Evolutionary conservation across 768 basidiomycete genomes (phyloP).

Genomic region (Rhizopogon vesiculosus): DNA sequence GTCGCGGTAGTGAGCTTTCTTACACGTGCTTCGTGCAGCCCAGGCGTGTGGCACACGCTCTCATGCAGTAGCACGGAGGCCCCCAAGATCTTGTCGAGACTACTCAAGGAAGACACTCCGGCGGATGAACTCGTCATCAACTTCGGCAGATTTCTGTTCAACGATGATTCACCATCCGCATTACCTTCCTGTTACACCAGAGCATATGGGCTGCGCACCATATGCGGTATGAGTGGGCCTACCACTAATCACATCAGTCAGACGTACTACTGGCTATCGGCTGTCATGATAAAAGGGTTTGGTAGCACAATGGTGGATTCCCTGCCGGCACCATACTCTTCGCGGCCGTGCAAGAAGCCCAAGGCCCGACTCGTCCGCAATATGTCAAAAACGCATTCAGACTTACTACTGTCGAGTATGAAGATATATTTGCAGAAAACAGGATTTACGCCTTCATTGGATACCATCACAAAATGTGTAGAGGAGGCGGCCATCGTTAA

Average conservation of each 20-base stretch:
- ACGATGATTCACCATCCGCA: conserved; percentile 8
- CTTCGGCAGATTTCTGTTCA: conserved; percentile 26
- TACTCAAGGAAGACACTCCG: not conserved
- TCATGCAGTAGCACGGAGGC: not conserved
- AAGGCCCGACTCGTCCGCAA: not conserved
- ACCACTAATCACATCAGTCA: not conserved
- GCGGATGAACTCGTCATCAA: conserved; percentile 8
- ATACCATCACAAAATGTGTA: not conserved
- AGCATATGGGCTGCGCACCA: not conserved
- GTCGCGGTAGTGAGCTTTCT: not conserved
- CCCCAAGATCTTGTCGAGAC: not conserved
- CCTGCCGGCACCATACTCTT: not conserved
- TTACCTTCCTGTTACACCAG: not conserved
- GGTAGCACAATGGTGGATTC: not conserved
- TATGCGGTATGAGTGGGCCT: not conserved
- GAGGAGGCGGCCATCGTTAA: conserved; percentile 4
- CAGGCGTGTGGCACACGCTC: not conserved
- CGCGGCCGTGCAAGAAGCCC: not conserved
- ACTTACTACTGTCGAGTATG: not conserved
- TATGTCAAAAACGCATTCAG: not conserved
- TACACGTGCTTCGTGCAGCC: not conserved
- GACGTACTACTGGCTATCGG: not conserved
- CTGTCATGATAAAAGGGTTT: not conserved
- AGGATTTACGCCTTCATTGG: not conserved
- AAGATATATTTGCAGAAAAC: not conserved